phyloP scores from a whole-genome alignment of 164 flowering plant genomes.

The Aristolochia californica region DNA sequence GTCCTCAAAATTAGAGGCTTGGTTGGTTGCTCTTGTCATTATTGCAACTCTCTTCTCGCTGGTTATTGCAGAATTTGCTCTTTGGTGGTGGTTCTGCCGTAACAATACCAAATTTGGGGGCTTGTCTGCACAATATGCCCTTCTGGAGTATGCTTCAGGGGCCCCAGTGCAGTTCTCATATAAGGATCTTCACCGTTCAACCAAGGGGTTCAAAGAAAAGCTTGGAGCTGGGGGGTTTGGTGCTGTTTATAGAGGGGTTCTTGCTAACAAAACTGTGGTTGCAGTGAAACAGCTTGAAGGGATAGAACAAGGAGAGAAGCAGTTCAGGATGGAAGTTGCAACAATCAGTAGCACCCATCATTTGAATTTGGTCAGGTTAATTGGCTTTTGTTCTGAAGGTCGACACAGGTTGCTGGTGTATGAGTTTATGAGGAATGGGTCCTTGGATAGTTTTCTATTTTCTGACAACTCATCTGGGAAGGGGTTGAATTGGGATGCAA shows the following conservation, averaged over 20 bases:
- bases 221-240: slow-evolving; percentile 34
- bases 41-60: slow-evolving; percentile 11
- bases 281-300: slow-evolving; percentile 33
- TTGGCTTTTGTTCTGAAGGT: slow-evolving; percentile 38
- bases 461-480: slow-evolving; percentile 21
- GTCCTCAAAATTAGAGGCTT: slow-evolving; percentile 3
- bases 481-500: slow-evolving; percentile 43
- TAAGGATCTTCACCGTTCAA: slow-evolving; percentile 28
- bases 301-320: slow-evolving; percentile 36
- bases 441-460: slow-evolving; percentile 24
- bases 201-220: slow-evolving; percentile 29
- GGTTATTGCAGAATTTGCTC: slow-evolving; percentile 15
- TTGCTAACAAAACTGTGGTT: slow-evolving; percentile 23
- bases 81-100: slow-evolving; percentile 26
- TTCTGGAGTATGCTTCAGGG: slow-evolving; percentile 36
- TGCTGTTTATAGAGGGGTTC: slow-evolving; percentile 24
- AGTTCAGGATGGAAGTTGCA: slow-evolving; percentile 36
- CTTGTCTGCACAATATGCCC: slow-evolving; percentile 23
- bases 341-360: slow-evolving; percentile 34
- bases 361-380: slow-evolving; percentile 28
- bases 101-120: slow-evolving; percentile 19
- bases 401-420: slow-evolving; percentile 31
- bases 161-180: slow-evolving; percentile 31
- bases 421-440: slow-evolving; percentile 34
- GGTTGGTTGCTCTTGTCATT: slow-evolving; percentile 16